Base-by-base conservation (phyloP, 352 stramenopile genomes). In the Nothophytophthora sp. region DNA sequence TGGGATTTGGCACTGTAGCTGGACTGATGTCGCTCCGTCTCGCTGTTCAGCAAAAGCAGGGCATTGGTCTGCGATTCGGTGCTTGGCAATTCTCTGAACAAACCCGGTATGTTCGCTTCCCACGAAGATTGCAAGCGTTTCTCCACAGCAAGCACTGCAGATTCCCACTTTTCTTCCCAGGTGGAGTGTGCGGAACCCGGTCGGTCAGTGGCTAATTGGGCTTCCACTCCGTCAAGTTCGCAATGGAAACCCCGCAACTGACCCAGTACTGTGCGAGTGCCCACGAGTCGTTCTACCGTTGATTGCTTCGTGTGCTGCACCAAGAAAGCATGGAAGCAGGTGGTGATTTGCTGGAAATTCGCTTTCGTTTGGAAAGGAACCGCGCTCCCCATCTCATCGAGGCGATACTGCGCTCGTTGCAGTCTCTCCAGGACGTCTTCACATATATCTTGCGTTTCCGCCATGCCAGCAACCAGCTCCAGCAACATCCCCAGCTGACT, bases 361-460 rank as follows among this genome's bases (percentile, higher is more conserved):
- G 18, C 16, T 34, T 23, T 24, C 8, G 8, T 11, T 23, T n/a
- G 46, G 42, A 7, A 43, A 33, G n/a, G n/a, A 25, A 20, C 16
- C 29, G 13, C 10, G 7, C 13, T 29, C 25, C 23, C 23, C 6
- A 11, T 46, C 20, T 49, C 36, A 16, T 50, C 44, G 36, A 61
- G 1, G 2, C 34, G 38, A 23, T 18, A 43, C 10, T 61, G 23
- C 30, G 33, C 29, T 44, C 43, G 24, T 33, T 37, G 29, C 13
- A 61, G 20, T 3, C 52, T 24, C 23, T 54, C 44, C 16, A 55
- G 19, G 19, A 50, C 13, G 19, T 61, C 36, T 49, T 61, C 52
- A 35, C 52, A 61, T 10, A 61, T 50, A 11, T 55, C 32, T 9
- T 49, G 36, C 1, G 38, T 49, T 24, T 55, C 49, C n/a, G 4